Percentiles rank a stretch among this genome's conserved stretches.
phyloP scores from a whole-genome alignment of 1,139 yeast genomes.

The Suhomyces terraborum region DNA sequence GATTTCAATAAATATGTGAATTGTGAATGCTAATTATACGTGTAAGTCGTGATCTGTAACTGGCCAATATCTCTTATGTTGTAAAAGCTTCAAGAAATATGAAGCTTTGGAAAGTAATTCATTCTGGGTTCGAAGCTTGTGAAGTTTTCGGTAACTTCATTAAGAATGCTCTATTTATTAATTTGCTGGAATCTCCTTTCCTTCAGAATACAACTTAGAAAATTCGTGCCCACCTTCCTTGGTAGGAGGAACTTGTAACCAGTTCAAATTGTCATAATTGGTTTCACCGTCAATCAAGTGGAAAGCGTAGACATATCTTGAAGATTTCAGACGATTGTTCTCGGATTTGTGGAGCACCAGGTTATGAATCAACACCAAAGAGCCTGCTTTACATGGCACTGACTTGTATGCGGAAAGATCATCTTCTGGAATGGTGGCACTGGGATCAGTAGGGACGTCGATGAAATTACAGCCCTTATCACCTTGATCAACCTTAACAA shows the following conservation, averaged over 20 bases:
- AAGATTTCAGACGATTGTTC: conserved; percentile 52
- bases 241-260: conserved; percentile 75
- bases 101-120: no score
- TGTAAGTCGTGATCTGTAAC: no score
- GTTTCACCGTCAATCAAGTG: conserved; percentile 71
- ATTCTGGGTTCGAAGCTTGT: no score
- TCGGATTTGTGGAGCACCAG: conserved; percentile 73
- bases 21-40: no score
- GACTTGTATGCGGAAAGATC: conserved; percentile 42
- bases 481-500: conserved; percentile 55
- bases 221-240: conserved; percentile 62
- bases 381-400: conserved; percentile 71
- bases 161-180: no score
- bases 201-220: conserved; percentile 41
- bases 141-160: no score
- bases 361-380: conserved; percentile 68
- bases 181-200: background rate
- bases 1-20: no score
- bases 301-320: conserved; percentile 78
- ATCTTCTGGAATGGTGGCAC: conserved; percentile 24
- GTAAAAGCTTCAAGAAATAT: no score
- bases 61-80: no score
- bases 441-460: conserved; percentile 28
- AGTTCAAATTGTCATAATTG: conserved; percentile 62
- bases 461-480: conserved; percentile 56